Evolutionary conservation across 805 yeast genomes (phyloP).

Genomic region (Cyberlindnera mycetangii): DNA sequence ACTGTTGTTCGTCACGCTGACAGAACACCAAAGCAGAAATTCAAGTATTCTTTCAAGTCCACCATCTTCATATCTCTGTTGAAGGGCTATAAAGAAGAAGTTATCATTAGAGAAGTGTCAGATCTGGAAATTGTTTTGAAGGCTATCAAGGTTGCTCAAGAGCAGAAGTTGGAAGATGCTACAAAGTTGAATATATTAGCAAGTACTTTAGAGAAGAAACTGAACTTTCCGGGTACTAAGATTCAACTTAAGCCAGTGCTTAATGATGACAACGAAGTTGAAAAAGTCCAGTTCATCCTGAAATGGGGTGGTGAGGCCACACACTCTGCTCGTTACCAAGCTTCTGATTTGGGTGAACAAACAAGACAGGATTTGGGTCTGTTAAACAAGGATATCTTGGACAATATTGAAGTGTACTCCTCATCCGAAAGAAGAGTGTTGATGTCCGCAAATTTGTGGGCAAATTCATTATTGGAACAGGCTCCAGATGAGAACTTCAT

Average conservation of each 20-base stretch:
- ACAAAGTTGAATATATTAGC: slow-evolving; percentile 73
- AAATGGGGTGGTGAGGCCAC: slow-evolving; percentile 99
- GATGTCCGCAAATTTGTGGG: slow-evolving; percentile 86
- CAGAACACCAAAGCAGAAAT: slow-evolving; percentile 96
- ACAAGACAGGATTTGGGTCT: slow-evolving; percentile 87
- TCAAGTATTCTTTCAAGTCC: slow-evolving; percentile 90
- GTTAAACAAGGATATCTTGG: slow-evolving; percentile 77
- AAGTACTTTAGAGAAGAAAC: slow-evolving; percentile 82
- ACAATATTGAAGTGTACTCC: slow-evolving; percentile 82
- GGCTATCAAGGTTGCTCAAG: slow-evolving; percentile 79
- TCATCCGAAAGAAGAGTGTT: slow-evolving; percentile 94
- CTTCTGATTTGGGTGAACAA: slow-evolving; percentile 93
- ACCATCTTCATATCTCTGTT: slow-evolving; percentile 80
- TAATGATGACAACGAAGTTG: slow-evolving; percentile 66
- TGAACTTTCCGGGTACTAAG: slow-evolving; percentile 92
- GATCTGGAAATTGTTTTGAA: slow-evolving; percentile 83
- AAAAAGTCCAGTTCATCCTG: slow-evolving; percentile 90
- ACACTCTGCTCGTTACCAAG: slow-evolving; percentile 93
- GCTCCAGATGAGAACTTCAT: slow-evolving; percentile 70
- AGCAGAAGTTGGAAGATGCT: slow-evolving; percentile 74
- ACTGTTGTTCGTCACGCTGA: slow-evolving; percentile 95
- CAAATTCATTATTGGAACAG: slow-evolving; percentile 60
- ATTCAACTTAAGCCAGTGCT: slow-evolving; percentile 91
- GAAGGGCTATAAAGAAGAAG: slow-evolving; percentile 95
- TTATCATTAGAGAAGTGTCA: slow-evolving; percentile 84